Percentiles rank a stretch among this genome's conserved stretches.
These are phyloP conservation scores for Phytophthora kernoviae DNA, from an alignment of 352 stramenopile genomes.

Conservation along the genomic window DNA sequence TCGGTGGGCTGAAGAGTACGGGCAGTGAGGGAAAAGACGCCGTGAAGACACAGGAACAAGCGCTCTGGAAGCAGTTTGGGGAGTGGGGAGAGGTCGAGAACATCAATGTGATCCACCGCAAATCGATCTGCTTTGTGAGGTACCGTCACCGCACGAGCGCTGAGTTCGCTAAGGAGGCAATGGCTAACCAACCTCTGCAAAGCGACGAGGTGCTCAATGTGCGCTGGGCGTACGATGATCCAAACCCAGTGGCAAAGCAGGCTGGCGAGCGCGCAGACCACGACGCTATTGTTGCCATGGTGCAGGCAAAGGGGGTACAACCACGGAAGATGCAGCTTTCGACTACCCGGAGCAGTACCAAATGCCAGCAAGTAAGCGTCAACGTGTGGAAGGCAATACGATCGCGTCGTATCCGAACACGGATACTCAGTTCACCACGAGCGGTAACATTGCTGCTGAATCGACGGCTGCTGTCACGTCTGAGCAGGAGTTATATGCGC, in stretches of 20 bases:
- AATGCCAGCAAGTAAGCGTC: slow-evolving; percentile 69
- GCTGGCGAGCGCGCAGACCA: slow-evolving; percentile 83
- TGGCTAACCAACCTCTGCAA: slow-evolving; percentile 90
- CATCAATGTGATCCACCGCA: slow-evolving; percentile 93
- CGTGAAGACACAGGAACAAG: slow-evolving; percentile 60
- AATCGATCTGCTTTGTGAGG: slow-evolving; percentile 92
- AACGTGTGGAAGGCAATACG: slow-evolving; percentile 65
- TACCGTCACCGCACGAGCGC: slow-evolving; percentile 81
- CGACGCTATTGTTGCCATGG: slow-evolving; percentile 89
- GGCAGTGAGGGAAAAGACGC: slow-evolving; percentile 45
- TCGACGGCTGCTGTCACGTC: slow-evolving; percentile 1
- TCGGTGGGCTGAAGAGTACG: slow-evolving; percentile 81
- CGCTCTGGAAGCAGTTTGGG: slow-evolving; percentile 87
- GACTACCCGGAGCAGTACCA: slow-evolving; percentile 81
- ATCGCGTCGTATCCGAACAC: slow-evolving; percentile 79
- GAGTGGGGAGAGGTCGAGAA: slow-evolving; percentile 95
- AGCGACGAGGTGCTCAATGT: slow-evolving; percentile 91
- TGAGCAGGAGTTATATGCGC: slow-evolving; percentile 45
- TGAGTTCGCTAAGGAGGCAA: slow-evolving; percentile 89
- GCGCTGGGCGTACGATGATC: slow-evolving; percentile 93
- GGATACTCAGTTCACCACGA: slow-evolving; percentile 51
- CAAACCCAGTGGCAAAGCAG: slow-evolving; percentile 93
- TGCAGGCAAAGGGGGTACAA: slow-evolving; percentile 70
- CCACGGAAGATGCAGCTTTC: slow-evolving; percentile 63
- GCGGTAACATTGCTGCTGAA: neutral